These are phyloP conservation scores for Fusarium poae DNA, from an alignment of 2,329 filamentous ascomycete genomes.

Conservation along the genomic window DNA sequence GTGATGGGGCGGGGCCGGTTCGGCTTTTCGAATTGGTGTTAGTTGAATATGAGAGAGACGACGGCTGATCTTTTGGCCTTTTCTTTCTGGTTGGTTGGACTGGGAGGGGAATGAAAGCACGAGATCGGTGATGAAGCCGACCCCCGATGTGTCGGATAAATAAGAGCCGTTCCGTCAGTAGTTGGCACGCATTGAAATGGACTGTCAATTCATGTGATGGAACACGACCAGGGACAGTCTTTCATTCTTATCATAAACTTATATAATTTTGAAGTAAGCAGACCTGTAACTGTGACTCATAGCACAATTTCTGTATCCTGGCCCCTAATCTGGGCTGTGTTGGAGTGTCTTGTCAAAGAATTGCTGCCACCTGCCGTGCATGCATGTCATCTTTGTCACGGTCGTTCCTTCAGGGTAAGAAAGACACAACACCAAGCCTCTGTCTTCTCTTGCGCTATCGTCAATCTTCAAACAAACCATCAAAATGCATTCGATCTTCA, in stretches of 20 bases:
- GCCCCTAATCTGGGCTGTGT: background rate
- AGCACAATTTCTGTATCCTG: background rate
- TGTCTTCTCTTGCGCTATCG: background rate
- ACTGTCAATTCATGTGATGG: background rate
- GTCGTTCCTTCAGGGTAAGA: background rate
- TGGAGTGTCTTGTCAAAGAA: background rate
- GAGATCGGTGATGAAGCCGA: constrained; percentile 26
- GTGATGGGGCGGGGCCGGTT: constrained; percentile 45
- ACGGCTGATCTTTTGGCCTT: constrained; percentile 23
- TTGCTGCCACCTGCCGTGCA: too few species aligned
- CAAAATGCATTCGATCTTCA: constrained; percentile 5
- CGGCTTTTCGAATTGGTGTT: constrained; percentile 42
- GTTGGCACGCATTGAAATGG: too few species aligned
- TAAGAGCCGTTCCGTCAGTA: constrained; percentile 15
- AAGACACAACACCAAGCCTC: constrained; percentile 1
- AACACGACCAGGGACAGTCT: background rate
- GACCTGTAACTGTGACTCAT: background rate
- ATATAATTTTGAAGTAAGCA: background rate
- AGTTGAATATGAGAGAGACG: constrained; percentile 16
- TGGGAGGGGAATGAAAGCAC: constrained; percentile 14
- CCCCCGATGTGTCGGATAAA: constrained; percentile 29
- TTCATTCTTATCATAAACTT: background rate
- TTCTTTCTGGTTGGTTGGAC: constrained; percentile 28
- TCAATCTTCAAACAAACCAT: background rate
- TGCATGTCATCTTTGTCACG: background rate